Evolutionary conservation across 257 asterid species (phyloP).

Genomic region (Osmanthus fragrans): DNA sequence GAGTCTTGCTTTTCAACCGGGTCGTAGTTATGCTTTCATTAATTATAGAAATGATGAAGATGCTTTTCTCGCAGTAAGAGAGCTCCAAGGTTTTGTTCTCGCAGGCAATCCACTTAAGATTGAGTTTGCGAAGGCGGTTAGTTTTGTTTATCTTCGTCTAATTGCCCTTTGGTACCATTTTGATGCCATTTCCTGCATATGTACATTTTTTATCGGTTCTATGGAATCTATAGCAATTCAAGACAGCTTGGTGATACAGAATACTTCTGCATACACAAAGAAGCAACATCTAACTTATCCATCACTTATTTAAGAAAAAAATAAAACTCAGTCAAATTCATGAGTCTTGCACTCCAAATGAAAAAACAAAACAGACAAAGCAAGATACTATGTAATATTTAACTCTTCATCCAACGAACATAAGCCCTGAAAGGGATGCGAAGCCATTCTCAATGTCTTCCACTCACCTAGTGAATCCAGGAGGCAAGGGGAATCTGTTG

Average conservation of each 20-base stretch:
- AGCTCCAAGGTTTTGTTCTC: slow-evolving; percentile 79
- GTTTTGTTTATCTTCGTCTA: slow-evolving; percentile 72
- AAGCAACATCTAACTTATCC: slow-evolving; percentile 11
- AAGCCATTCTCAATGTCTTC: too few species aligned
- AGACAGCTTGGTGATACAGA: slow-evolving; percentile 24
- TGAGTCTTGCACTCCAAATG: slow-evolving; percentile 12
- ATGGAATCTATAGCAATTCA: slow-evolving; percentile 27
- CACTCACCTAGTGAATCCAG: too few species aligned
- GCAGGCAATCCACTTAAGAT: slow-evolving; percentile 87
- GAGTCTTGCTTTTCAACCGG: slow-evolving; percentile 83
- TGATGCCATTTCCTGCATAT: slow-evolving; percentile 36
- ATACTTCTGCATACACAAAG: slow-evolving; percentile 11
- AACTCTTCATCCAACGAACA: background rate
- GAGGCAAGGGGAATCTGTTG: too few species aligned
- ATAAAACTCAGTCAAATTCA: slow-evolving; percentile 6
- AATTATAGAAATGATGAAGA: slow-evolving; percentile 67
- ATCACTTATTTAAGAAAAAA: slow-evolving; percentile 6
- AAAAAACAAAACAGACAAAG: background rate
- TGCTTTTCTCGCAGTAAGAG: slow-evolving; percentile 81
- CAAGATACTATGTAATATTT: background rate
- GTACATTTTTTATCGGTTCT: slow-evolving; percentile 25
- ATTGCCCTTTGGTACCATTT: slow-evolving; percentile 41
- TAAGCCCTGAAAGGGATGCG: background rate
- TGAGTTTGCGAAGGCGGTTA: slow-evolving; percentile 99
- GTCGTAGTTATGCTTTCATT: slow-evolving; percentile 89